These are phyloP conservation scores for Inga oerstediana DNA, from an alignment of 306 rosid species.

Conservation along the genomic window DNA sequence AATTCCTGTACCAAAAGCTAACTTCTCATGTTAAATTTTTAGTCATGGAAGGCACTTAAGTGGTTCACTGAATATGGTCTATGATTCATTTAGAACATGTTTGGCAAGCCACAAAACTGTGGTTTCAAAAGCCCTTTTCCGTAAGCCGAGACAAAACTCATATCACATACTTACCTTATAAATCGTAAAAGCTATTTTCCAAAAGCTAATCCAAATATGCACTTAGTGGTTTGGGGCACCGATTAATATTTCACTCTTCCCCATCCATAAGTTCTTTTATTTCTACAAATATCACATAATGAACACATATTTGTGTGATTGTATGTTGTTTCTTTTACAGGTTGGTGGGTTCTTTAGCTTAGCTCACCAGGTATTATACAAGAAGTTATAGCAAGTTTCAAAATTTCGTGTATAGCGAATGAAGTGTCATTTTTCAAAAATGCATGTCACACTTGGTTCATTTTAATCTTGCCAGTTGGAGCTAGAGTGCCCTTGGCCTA, in stretches of 20 bases:
- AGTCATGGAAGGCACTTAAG: background rate
- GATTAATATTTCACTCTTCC: background rate
- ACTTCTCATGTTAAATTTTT: slow-evolving; percentile 1
- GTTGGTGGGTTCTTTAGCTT: background rate
- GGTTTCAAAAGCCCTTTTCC: no score
- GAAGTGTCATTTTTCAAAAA: background rate
- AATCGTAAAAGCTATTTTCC: no score
- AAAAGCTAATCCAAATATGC: no score
- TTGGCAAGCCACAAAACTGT: no score
- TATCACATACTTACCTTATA: no score
- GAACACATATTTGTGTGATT: background rate
- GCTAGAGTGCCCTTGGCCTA: background rate
- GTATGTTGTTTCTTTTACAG: background rate
- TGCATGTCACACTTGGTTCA: background rate
- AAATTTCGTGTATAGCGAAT: background rate
- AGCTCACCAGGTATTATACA: background rate
- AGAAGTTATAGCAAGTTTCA: background rate
- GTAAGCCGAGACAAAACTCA: no score
- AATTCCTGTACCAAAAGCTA: background rate
- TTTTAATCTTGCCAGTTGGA: background rate
- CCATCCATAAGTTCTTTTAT: background rate
- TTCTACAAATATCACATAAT: background rate
- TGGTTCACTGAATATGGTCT: background rate
- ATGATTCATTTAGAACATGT: background rate
- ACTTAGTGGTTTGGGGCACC: background rate